Percentiles rank a stretch among this genome's conserved stretches.
phyloP scores from a whole-genome alignment of 164 flowering plant species.

The Nelumbo lutea region DNA sequence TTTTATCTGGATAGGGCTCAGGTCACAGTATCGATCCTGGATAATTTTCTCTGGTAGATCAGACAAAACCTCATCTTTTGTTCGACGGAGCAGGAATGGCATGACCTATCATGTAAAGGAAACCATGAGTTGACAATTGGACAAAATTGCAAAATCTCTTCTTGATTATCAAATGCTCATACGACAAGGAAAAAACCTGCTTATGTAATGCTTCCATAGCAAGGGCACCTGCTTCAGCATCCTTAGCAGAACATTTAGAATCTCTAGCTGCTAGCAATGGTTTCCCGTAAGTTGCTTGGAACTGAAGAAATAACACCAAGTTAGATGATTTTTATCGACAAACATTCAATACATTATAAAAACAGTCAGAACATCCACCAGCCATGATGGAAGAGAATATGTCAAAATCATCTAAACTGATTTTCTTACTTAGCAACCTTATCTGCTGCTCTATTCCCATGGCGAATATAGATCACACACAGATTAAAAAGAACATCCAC shows the following conservation, averaged over 20 bases:
- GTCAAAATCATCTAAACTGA: too few species aligned
- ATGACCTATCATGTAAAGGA: slow-evolving; percentile 54
- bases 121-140: neutral
- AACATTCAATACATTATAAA: neutral
- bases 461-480: too few species aligned
- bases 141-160: neutral
- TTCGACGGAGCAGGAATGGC: slow-evolving; percentile 98
- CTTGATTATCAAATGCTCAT: neutral
- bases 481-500: too few species aligned
- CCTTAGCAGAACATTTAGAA: slow-evolving; percentile 92
- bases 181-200: slow-evolving; percentile 48
- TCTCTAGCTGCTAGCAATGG: slow-evolving; percentile 87
- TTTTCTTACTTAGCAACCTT: too few species aligned
- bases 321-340: neutral
- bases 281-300: slow-evolving; percentile 92
- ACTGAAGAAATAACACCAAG: slow-evolving; percentile 42
- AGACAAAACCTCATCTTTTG: slow-evolving; percentile 93
- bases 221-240: slow-evolving; percentile 96
- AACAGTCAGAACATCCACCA: neutral
- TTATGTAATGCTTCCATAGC: slow-evolving; percentile 99
- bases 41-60: slow-evolving; percentile 98
- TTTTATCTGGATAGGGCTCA: slow-evolving; percentile 80
- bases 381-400: neutral
- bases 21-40: slow-evolving; percentile 96
- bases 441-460: too few species aligned